Evolutionary conservation across 2,329 filamentous ascomycete species (phyloP), one percentile per base, ranked within the genome.

Genomic region (Exserohilum rostratum): DNA sequence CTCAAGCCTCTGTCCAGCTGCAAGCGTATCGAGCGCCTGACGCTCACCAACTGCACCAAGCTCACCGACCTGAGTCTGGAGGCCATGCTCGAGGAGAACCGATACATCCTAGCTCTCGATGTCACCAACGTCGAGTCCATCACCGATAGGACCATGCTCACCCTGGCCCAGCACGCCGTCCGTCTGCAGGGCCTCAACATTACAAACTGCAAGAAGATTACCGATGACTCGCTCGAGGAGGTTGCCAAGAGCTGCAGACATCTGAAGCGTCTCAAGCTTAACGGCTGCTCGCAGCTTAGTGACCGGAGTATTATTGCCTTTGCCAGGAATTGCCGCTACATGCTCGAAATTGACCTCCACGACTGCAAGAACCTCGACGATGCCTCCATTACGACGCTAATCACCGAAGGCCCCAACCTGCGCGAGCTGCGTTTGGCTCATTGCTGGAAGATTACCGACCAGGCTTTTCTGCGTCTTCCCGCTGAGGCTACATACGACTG

Each of bases 341-440:
- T 99, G 29, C 87, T 99, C 58, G 95, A 99, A 76, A 96, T 99
- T 58, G 95, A 99, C 72, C 84, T 99, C 12, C 90, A 96, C 65
- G 89, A 91, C 65, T 96, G 95, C 79, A 83, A 81, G 50, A 83
- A 87, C 40, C 87, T 99, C 62, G 90, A 90, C 58, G 95, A 96
- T 70, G 84, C 87, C 20, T 91, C 95, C 0, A 85, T 99, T 44
- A 93, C 90, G 0, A 85, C 89, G 2, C 84, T 99, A 12, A 82
- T 99, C 44, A 83, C 85, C 18, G 88, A 89, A 62, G 89, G 93
- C 22, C 87, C 86, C 46, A 88, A 93, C 49, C 83, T 99, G n/a
- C 89, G 95, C 48, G 95, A 99, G 77, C 80, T 99, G 25, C 88
- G 93, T 15, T 82, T 99, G 4, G 90, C 91, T 13, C 89, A 90